Percentiles rank a stretch among this genome's conserved stretches.
Conservation (phyloP, 1,139 yeast species). For the Suzukiozyma palmioleophila region DNA sequence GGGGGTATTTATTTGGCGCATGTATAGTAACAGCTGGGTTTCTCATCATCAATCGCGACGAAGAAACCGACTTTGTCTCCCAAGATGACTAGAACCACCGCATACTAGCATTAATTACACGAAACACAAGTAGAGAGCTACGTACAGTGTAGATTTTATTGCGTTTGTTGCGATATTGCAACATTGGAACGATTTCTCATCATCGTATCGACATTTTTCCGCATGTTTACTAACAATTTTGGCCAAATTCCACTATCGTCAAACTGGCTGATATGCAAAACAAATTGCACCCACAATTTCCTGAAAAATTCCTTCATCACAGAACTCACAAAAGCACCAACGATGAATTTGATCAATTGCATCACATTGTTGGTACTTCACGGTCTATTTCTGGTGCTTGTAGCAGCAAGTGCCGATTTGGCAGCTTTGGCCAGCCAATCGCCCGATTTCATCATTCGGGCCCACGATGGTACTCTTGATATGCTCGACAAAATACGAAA, state of each 20-base stretch:
- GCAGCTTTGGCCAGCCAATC: conserved; percentile 13
- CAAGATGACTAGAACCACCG: conserved; percentile 8
- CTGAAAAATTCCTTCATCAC: no score
- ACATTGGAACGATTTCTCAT: no score
- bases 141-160: no score
- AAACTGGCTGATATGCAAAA: background rate
- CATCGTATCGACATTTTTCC: no score
- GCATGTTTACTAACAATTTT: no score
- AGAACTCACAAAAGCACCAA: no score
- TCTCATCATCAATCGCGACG: conserved; percentile 75
- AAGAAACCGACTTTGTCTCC: conserved; percentile 50
- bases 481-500: conserved; percentile 32
- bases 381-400: background rate
- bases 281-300: background rate
- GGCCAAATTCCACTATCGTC: no score
- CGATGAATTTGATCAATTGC: background rate
- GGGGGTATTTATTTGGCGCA: conserved; percentile 75
- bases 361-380: no score
- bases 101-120: background rate
- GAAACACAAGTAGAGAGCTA: no score
- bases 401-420: conserved; percentile 6
- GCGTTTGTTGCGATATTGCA: no score
- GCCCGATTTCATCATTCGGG: conserved; percentile 23
- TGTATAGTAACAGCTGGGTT: conserved; percentile 75
- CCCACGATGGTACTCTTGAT: conserved; percentile 27